phyloP scores from a whole-genome alignment of 805 yeast genomes.

The Candida sithepensis region DNA sequence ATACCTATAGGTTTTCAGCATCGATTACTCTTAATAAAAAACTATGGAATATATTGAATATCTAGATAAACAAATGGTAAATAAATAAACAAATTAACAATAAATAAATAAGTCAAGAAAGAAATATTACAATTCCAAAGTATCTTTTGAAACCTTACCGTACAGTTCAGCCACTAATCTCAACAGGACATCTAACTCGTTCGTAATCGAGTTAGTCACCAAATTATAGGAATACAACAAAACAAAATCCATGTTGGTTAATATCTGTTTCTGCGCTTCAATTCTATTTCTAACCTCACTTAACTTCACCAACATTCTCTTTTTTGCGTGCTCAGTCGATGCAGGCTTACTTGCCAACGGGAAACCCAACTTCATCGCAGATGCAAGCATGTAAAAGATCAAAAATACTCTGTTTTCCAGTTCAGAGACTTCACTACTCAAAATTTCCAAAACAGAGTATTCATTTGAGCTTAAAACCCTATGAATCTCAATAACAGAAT shows the following conservation, averaged over 20 bases:
- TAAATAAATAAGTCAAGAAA: too few species aligned
- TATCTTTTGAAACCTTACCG: slow-evolving; percentile 65
- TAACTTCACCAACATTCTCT: slow-evolving; percentile 61
- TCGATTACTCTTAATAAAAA: too few species aligned
- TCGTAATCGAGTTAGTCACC: slow-evolving; percentile 64
- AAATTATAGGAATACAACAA: slow-evolving; percentile 70
- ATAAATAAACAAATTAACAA: too few species aligned
- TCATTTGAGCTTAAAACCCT: slow-evolving; percentile 52
- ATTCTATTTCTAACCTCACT: slow-evolving; percentile 48
- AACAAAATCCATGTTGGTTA: slow-evolving; percentile 71
- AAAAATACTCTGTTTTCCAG: slow-evolving; percentile 69
- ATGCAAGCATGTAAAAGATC: slow-evolving; percentile 73
- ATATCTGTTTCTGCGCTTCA: slow-evolving; percentile 25
- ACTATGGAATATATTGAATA: too few species aligned
- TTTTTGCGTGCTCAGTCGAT: slow-evolving; percentile 70
- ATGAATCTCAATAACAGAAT: slow-evolving; percentile 63
- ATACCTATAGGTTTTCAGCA: too few species aligned
- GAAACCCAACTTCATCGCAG: slow-evolving; percentile 70
- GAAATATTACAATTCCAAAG: slow-evolving; percentile 49
- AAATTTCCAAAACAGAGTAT: slow-evolving; percentile 48
- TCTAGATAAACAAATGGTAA: too few species aligned
- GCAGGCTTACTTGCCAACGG: slow-evolving; percentile 79
- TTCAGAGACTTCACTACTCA: slow-evolving; percentile 59
- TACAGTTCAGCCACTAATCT: slow-evolving; percentile 51
- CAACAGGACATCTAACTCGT: slow-evolving; percentile 59